Percentiles rank a stretch among this genome's conserved stretches.
phyloP scores from a whole-genome alignment of 495 filamentous ascomycete genomes.

The Apiosordaria backusii region DNA sequence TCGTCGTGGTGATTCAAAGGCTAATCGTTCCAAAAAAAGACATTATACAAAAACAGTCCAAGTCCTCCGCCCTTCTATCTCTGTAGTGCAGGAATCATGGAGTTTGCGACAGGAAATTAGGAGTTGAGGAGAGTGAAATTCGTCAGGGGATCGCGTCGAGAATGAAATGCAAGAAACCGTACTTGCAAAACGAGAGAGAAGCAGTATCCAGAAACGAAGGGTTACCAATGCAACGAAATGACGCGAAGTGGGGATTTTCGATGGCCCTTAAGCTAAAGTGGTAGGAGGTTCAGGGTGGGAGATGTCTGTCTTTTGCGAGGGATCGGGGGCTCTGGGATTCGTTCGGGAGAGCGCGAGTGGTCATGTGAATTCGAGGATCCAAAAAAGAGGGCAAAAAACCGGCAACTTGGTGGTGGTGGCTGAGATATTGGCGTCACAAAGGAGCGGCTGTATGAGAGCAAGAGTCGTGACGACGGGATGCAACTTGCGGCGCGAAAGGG shows the following conservation, averaged over 20 bases:
- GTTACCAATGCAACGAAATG: conserved; percentile 9
- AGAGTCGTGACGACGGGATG: neutral
- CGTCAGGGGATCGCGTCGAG: neutral
- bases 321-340: too few relatives aligned
- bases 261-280: neutral
- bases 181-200: neutral
- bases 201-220: neutral
- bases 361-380: neutral
- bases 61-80: neutral
- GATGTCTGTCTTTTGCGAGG: neutral
- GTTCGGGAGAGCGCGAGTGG: neutral
- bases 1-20: neutral
- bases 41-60: conserved; percentile 17
- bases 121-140: neutral
- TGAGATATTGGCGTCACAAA: neutral
- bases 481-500: neutral
- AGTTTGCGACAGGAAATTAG: neutral
- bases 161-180: neutral
- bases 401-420: neutral
- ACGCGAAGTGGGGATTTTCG: conserved; percentile 9
- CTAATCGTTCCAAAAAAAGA: conserved; percentile 3
- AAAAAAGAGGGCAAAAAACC: neutral
- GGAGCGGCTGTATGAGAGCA: neutral
- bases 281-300: neutral
- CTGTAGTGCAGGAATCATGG: neutral